phyloP scores from a whole-genome alignment of 1,284 basidiomycete genomes.

The Sanghuangporus weigelae region DNA sequence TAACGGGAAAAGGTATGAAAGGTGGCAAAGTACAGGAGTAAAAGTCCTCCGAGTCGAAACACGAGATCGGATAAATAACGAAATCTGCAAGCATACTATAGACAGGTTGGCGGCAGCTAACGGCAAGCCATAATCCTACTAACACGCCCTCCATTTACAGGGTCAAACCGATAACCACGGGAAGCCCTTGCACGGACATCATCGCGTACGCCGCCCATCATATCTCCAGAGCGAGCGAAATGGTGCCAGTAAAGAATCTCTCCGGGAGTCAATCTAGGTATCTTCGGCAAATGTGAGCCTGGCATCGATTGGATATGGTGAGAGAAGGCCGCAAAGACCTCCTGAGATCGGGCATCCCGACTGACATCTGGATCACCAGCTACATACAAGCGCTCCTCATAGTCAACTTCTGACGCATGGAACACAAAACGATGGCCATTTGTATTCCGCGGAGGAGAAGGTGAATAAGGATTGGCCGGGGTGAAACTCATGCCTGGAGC shows the following conservation, averaged over 20 bases:
- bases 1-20: too few relatives aligned
- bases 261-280: slow-evolving; percentile 45
- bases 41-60: too few relatives aligned
- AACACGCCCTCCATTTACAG: not conserved
- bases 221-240: slow-evolving; percentile 67
- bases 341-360: slow-evolving; percentile 32
- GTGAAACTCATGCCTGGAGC: not conserved
- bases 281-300: slow-evolving; percentile 14
- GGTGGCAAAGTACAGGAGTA: too few relatives aligned
- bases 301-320: slow-evolving; percentile 9
- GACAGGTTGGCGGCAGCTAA: not conserved
- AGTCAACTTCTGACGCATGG: slow-evolving; percentile 72
- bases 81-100: not conserved
- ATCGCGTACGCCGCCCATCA: slow-evolving; percentile 52
- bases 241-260: slow-evolving; percentile 79
- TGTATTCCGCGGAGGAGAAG: slow-evolving; percentile 41
- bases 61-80: too few relatives aligned
- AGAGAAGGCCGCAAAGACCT: not conserved
- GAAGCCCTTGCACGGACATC: slow-evolving; percentile 36
- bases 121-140: slow-evolving; percentile 1
- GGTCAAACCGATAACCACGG: slow-evolving; percentile 1
- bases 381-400: slow-evolving; percentile 67
- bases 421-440: slow-evolving; percentile 89
- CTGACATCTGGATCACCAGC: slow-evolving; percentile 65
- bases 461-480: slow-evolving; percentile 55